Evolutionary conservation across 2,329 filamentous ascomycete genomes (phyloP), one percentile per base, ranked within the genome.

Genomic region (Huntiella savannae): DNA sequence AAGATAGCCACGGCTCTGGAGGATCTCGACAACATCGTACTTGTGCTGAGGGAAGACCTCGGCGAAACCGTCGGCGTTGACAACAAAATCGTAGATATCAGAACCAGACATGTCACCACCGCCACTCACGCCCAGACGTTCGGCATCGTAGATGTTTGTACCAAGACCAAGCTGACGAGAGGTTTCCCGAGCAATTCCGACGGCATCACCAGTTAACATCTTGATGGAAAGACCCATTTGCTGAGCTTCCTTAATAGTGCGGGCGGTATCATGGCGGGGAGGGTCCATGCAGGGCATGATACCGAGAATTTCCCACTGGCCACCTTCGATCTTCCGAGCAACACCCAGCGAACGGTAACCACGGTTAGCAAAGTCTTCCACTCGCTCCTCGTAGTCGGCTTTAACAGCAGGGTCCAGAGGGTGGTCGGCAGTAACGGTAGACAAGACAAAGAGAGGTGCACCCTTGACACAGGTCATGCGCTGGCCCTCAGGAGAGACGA

Each of bases 11-110:
- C 85, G 82, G 67, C 88, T 81, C 67, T 93, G 85, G 43, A 93
- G 75, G 58, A 92, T 92, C 65, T 92, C 84, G 56, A 93, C 85
- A 62, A 91, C 84, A 54, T 85, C 83, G 68, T 87, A 92, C 71
- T 93, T 93, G 74, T 93, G 85, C 67, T 93, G 82, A 56, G 85
- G 85, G 71, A 91, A 92, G 49, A 93, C 85, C 62, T 93, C 85
- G 54, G 86, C 85, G 64, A 93, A 93, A 67, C 85, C 86, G 72
- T 93, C 85, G 52, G 85, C 86, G 68, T 82, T 84, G 70, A 93
- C 85, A 49, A 93, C 85, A 68, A 93, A 93, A 68, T 93, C 85
- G 66, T 91, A 92, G 47, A 93, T 82, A 65, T 92, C 83, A 52
- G 85, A 92, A 57, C 85, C 85, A 57, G 85, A 81, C 84, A 93